Evolutionary conservation across 768 basidiomycete species (phyloP), one percentile per base, ranked within the genome.

Genomic region (Tulasnella sp.): DNA sequence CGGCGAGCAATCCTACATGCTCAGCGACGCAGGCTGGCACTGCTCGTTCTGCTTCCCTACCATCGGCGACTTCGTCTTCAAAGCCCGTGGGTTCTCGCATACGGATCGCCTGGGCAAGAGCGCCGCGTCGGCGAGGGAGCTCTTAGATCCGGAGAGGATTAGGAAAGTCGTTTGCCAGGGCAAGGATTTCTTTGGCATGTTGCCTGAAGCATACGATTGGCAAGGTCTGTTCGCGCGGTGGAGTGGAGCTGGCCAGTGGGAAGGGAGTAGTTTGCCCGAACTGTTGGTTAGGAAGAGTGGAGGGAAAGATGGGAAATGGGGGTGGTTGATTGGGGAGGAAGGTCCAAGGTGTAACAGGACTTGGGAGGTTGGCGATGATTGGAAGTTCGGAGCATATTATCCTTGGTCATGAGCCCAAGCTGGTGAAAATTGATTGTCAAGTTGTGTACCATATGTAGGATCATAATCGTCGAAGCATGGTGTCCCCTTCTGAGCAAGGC

Each of bases 131-230:
- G 74, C 74, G n/a, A 32, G 35, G 51, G 37, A 35, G 32, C 35
- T 55, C 18, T 57, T 75, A 32, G 74, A 75, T 23, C 15, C 29
- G 26, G 74, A 75, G 15, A 37, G 44, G 57, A 75, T 75, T 23
- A 75, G 67, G 37, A 10, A 40, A 4, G 57, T 51, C 29, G 74
- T 75, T n/a, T 75, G 74, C 20, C 15, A 48, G 20, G 74, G 74
- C 26, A 57, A 57, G 37, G 74, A 75, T 37, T 57, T 75, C 23
- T 75, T 75, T n/a, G 74, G 74, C 11, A 75, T 75, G 74, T 29
- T 75, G 15, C 74, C 74, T n/a, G 74, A 75, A 51, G 74, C 74
- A 55, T 75, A 75, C 35, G 74, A 75, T 32, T 75, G 74, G 74
- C 5, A 3, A 13, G 20, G 74, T 16, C 55, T 75, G 18, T 32